Evolutionary conservation across 768 basidiomycete genomes (phyloP), one percentile per base, ranked within the genome.

Genomic region (Coprinellus aureogranulatus): DNA sequence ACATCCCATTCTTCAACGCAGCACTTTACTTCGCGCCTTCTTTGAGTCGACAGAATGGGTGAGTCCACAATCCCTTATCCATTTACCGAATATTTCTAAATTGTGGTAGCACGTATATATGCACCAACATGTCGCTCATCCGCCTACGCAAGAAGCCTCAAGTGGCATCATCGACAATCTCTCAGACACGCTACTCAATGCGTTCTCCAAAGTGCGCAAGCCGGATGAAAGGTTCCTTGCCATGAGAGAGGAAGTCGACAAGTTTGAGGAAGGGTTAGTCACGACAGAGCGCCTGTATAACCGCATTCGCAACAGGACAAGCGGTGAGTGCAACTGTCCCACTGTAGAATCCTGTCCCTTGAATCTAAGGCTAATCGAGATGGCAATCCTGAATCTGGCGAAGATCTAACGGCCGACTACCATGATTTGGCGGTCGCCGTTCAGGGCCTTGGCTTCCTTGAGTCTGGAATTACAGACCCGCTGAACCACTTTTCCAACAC

Each of bases 31-130:
- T n/a, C 86, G 89, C 8, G 91, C 93, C 27, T 99, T 99, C 77
- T 88, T 98, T 58, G 92, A 94, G 69, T 96, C 94, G 2, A 90
- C 92, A 31, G 97, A 99, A 95, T 99, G 97, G 97, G 96, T 95
- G 70, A 59, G 86, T 62, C 9, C 40, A 20, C 46, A 9, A 23
- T 20, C 11, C 26, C 31, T 45, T 46, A 31, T 27, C 54, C 53
- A 12, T 20, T 51, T 40, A 37, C 11, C 34, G 48, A 26, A 53
- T 41, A 42, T 62, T 48, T 52, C 46, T 49, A 49, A 41, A 25
- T 54, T 25, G 34, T 30, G n/a, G 9, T 61, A 98, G 96, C 90
- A 92, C 65, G 95, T 98, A 25, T 87, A 90, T 67, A 98, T 97
- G 92, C 95, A 98, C 70, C 92, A 95, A 67, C 94, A 97, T 65